Percentiles rank a stretch among this genome's conserved stretches.
phyloP scores from a whole-genome alignment of 1,139 yeast species.

The Kluyveromyces sp. region DNA sequence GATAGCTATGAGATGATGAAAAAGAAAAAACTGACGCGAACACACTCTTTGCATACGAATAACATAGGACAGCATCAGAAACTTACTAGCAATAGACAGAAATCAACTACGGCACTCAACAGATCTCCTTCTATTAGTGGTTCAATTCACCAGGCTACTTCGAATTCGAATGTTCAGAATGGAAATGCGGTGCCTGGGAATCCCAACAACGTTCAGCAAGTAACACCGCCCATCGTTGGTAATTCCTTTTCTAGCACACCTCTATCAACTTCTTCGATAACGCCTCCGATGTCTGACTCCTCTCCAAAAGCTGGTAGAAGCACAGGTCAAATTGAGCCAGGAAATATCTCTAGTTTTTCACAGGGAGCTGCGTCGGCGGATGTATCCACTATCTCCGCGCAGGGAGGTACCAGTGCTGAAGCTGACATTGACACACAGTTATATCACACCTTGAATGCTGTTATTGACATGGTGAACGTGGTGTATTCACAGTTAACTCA shows the following conservation, averaged over 20 bases:
- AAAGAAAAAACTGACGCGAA: conserved; percentile 12
- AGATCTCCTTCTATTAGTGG: conserved; percentile 7
- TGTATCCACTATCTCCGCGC: not conserved
- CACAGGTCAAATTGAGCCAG: conserved; percentile 1
- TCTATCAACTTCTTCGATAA: conserved; percentile 10
- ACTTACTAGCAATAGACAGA: conserved; percentile 7
- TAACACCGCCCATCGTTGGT: conserved; percentile 8
- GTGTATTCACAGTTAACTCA: conserved; percentile 74
- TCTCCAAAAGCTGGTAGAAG: conserved; percentile 7
- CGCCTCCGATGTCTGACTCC: conserved; percentile 11
- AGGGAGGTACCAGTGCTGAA: conserved; percentile 14
- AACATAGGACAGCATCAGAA: conserved; percentile 9
- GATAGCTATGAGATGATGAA: conserved; percentile 14
- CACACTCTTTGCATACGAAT: conserved; percentile 11
- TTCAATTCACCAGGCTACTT: not conserved
- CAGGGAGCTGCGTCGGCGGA: conserved; percentile 18
- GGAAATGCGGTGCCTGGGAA: not conserved
- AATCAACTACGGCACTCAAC: conserved; percentile 9
- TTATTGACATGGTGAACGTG: conserved; percentile 69
- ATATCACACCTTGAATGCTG: conserved; percentile 64
- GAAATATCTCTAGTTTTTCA: conserved; percentile 3
- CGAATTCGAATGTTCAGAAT: not conserved
- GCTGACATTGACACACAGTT: conserved; percentile 68
- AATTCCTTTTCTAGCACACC: conserved; percentile 7
- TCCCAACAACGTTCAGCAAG: not conserved